Evolutionary conservation across 2,329 filamentous ascomycete genomes (phyloP).

Genomic region (Ceratocystis huliohia): DNA sequence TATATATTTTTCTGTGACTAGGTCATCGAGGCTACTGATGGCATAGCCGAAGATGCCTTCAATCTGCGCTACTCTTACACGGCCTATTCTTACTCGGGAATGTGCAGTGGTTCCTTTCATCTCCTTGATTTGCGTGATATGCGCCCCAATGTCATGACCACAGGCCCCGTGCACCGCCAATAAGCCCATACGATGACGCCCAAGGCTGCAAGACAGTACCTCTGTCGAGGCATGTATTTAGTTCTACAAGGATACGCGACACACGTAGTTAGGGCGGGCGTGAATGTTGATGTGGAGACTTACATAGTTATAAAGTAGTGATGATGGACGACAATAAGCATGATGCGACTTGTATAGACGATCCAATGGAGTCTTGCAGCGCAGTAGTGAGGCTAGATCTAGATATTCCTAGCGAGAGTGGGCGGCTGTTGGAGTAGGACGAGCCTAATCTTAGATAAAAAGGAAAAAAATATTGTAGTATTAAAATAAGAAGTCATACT

Average conservation of each 20-base stretch:
- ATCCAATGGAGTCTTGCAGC: neutral
- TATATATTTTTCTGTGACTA: conserved; percentile 26
- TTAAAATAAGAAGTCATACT: neutral
- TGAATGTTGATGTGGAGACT: neutral
- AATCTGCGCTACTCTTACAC: conserved; percentile 21
- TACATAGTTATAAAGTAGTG: neutral
- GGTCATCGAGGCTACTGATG: conserved; percentile 18
- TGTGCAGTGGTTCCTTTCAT: conserved; percentile 22
- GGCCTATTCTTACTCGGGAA: neutral
- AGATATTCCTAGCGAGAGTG: neutral
- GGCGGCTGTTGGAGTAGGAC: neutral
- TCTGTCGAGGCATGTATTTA: neutral
- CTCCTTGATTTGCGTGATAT: conserved; percentile 24
- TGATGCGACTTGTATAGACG: neutral
- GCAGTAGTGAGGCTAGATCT: neutral
- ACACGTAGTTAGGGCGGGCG: neutral
- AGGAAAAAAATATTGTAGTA: neutral
- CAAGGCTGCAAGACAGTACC: neutral
- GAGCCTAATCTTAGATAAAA: neutral
- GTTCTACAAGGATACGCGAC: neutral
- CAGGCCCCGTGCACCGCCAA: conserved; percentile 24
- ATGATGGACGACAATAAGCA: neutral
- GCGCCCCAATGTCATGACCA: conserved; percentile 20
- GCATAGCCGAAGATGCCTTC: conserved; percentile 23
- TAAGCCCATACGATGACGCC: conserved; percentile 23